Conservation (phyloP, 345 rosid genomes). For the Rhodomyrtus tomentosa region DNA sequence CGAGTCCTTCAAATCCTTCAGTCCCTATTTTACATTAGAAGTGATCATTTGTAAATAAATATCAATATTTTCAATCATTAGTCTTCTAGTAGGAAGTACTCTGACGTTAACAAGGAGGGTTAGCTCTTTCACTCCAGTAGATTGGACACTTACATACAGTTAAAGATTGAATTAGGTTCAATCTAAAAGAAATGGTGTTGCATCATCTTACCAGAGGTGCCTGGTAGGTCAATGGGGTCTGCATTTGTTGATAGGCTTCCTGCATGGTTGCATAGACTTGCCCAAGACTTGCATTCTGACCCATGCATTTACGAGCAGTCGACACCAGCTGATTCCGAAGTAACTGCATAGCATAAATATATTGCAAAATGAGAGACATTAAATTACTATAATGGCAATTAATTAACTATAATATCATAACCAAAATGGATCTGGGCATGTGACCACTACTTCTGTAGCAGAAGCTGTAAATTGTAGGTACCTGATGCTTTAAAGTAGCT, state of each 20-base stretch:
- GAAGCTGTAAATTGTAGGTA: not conserved
- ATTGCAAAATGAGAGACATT: not conserved
- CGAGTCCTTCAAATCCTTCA: constrained; percentile 9
- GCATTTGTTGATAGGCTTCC: constrained; percentile 9
- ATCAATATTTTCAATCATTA: not conserved
- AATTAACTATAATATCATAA: not conserved
- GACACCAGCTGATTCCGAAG: constrained; percentile 4
- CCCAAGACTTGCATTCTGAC: constrained; percentile 1
- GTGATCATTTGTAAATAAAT: not conserved
- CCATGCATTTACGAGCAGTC: constrained; percentile 7
- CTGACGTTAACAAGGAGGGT: not conserved
- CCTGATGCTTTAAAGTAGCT: constrained; percentile 4
- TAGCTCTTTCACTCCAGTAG: not conserved
- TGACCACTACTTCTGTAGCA: not conserved
- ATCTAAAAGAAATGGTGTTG: not conserved
- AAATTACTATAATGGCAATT: not conserved
- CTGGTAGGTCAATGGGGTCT: constrained; percentile 3
- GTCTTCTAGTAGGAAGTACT: not conserved
- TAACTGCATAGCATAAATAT: not conserved
- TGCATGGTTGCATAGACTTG: constrained; percentile 10
- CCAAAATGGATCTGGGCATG: not conserved
- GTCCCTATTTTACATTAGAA: not conserved
- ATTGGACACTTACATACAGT: not conserved
- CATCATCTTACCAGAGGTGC: not conserved
- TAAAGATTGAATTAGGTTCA: not conserved